A percentile compares a stretch with the other conserved stretches of the same genome.
Evolutionary conservation across 2,329 filamentous ascomycete species (phyloP).

Genomic region (Talaromyces sp.): DNA sequence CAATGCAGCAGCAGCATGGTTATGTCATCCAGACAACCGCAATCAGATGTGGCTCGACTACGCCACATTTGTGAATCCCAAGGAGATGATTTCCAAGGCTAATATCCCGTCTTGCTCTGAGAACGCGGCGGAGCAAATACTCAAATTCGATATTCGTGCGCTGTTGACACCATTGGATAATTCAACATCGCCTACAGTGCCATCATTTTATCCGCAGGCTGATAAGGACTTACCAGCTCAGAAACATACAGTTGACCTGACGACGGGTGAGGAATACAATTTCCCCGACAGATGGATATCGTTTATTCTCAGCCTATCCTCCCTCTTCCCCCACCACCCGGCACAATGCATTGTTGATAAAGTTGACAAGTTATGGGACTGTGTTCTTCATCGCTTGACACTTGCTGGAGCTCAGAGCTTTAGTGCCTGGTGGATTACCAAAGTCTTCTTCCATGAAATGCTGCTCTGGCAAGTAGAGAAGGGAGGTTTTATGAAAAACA

Average conservation of each 20-base stretch:
- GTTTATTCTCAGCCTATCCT: slow-evolving; percentile 39
- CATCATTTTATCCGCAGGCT: slow-evolving; percentile 30
- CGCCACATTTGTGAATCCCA: slow-evolving; percentile 34
- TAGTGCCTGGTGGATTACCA: slow-evolving; percentile 64
- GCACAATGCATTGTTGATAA: slow-evolving; percentile 43
- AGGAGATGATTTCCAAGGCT: slow-evolving; percentile 37
- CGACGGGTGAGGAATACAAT: slow-evolving; percentile 38
- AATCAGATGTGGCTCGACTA: slow-evolving; percentile 96
- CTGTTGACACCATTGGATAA: slow-evolving; percentile 39
- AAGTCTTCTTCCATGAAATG: slow-evolving; percentile 95
- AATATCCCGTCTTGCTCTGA: slow-evolving; percentile 38
- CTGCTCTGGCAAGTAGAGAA: slow-evolving; percentile 82
- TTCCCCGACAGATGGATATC: slow-evolving; percentile 47
- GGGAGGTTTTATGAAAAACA: slow-evolving; percentile 73
- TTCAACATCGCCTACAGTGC: slow-evolving; percentile 22
- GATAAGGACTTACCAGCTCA: slow-evolving; percentile 28
- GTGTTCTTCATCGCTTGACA: slow-evolving; percentile 40
- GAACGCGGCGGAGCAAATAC: slow-evolving; percentile 30
- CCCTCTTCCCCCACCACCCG: slow-evolving; percentile 37
- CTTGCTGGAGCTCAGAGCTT: slow-evolving; percentile 43
- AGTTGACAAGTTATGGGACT: slow-evolving; percentile 41
- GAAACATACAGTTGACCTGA: slow-evolving; percentile 32
- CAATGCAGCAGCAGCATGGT: slow-evolving; percentile 87
- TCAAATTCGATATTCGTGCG: slow-evolving; percentile 42
- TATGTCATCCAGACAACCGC: slow-evolving; percentile 81